Evolutionary conservation across 768 basidiomycete species (phyloP), one percentile per base, ranked within the genome.

Genomic region (Crepidotus variabilis): DNA sequence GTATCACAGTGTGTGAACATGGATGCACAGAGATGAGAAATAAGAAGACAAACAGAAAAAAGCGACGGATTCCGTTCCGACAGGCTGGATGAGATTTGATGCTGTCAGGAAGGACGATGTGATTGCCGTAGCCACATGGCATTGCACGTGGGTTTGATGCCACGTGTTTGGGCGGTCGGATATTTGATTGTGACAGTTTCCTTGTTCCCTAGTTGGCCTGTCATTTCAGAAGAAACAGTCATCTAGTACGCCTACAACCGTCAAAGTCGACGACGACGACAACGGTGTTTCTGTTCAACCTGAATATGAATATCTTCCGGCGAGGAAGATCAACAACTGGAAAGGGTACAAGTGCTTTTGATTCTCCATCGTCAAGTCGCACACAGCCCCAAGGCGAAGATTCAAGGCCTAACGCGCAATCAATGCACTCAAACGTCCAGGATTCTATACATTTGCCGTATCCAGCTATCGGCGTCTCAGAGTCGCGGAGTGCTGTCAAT

Each of bases 91-190:
- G 33, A 34, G 47, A 49, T 22, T 5, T 50, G 49, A 56, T 50
- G 48, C 47, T 46, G 16, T 56, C 2, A 14, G 46, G 52, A 24
- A 24, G 21, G 57, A 16, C 21, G 52, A 36, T 36, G 47, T 63
- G 67, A 63, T 64, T 59, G 64, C 65, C 63, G 63, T n/a, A 55
- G 53, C 65, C 67, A 69, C 66, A 64, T 69, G 68, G 66, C 53
- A 51, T 28, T 36, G 50, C 63, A 66, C 66, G 67, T 66, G 67
- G 61, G 52, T 52, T 57, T 61, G 52, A 34, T 56, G 57, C 65
- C 66, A 69, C 67, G 66, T 66, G 65, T 60, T 51, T 60, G 60
- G 58, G 59, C 60, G 64, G 60, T 60, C 66, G 60, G 62, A 56
- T 55, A 34, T 47, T 50, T 7, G 18, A 13, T 24, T 23, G 18